These are phyloP conservation scores for Agaricales sp. DNA, from an alignment of 1,284 basidiomycete genomes.

Conservation along the genomic window DNA sequence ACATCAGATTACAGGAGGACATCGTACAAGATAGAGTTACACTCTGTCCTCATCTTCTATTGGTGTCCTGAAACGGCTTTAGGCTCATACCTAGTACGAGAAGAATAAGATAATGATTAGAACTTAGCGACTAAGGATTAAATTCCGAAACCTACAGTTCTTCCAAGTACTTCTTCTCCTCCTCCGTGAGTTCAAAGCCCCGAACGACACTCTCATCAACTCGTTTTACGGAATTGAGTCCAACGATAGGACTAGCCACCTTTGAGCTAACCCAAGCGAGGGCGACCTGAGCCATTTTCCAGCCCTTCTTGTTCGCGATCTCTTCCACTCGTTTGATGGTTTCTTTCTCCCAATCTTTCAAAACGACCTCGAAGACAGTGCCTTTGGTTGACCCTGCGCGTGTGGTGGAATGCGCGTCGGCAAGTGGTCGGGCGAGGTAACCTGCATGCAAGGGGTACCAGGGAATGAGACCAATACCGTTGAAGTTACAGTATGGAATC, in stretches of 20 bases:
- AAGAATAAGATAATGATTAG: neutral
- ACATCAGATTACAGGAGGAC: too few relatives aligned
- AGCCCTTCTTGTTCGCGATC: constrained; percentile 23
- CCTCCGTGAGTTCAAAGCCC: neutral
- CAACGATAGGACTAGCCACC: constrained; percentile 30
- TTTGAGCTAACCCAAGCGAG: constrained; percentile 27
- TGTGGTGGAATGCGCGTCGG: constrained; percentile 15
- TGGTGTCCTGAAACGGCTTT: neutral
- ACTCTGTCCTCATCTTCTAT: too few relatives aligned
- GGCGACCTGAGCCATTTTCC: constrained; percentile 31
- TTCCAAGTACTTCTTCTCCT: neutral
- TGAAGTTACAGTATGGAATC: constrained; percentile 33
- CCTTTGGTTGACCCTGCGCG: constrained; percentile 17
- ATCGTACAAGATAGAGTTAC: too few relatives aligned
- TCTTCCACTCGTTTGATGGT: constrained; percentile 32
- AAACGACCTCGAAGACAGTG: constrained; percentile 17
- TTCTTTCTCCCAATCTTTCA: constrained; percentile 19
- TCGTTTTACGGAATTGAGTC: constrained; percentile 7
- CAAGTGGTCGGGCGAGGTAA: constrained; percentile 26
- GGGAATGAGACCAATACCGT: constrained; percentile 35
- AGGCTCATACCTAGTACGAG: neutral
- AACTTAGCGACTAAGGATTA: neutral
- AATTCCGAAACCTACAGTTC: neutral
- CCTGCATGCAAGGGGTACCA: constrained; percentile 30
- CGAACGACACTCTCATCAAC: neutral